Conservation (phyloP, 2,329 filamentous ascomycete species). For the Sporothrix schenckii region DNA sequence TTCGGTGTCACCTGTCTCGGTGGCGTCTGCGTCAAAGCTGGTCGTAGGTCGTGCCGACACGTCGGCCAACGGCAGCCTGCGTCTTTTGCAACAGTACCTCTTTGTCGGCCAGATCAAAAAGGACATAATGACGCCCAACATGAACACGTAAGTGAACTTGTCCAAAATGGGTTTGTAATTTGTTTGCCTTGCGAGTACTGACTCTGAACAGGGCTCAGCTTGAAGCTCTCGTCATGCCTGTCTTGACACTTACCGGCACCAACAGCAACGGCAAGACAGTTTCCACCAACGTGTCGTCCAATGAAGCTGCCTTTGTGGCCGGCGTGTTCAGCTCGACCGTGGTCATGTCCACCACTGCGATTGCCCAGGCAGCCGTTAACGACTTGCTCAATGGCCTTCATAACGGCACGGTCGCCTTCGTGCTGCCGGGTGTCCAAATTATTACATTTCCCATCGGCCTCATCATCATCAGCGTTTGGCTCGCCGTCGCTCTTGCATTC, state of each 20-base stretch:
- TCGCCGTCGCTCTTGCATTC: slow-evolving; percentile 57
- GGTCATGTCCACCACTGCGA: slow-evolving; percentile 54
- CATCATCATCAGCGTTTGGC: slow-evolving; percentile 67
- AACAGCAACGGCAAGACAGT: slow-evolving; percentile 56
- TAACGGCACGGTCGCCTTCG: slow-evolving; percentile 63
- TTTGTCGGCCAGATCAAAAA: slow-evolving; percentile 70
- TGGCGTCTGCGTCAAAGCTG: slow-evolving; percentile 37
- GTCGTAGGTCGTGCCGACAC: slow-evolving; percentile 34
- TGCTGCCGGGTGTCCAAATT: slow-evolving; percentile 69
- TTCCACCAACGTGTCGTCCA: slow-evolving; percentile 66
- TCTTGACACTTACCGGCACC: slow-evolving; percentile 66
- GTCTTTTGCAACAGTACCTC: slow-evolving; percentile 64
- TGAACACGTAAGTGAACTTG: slow-evolving; percentile 60
- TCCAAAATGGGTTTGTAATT: not conserved
- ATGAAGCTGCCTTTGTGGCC: slow-evolving; percentile 71
- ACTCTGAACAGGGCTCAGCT: slow-evolving; percentile 53
- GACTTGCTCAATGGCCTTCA: slow-evolving; percentile 50
- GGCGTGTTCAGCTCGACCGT: slow-evolving; percentile 68
- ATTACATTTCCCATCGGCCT: slow-evolving; percentile 71
- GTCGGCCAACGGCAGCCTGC: slow-evolving; percentile 40
- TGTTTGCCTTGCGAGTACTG: not conserved
- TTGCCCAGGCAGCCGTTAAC: slow-evolving; percentile 56
- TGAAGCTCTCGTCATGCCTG: slow-evolving; percentile 67
- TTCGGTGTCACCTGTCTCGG: slow-evolving; percentile 51
- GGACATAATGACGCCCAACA: slow-evolving; percentile 55